These are phyloP conservation scores for Medicago truncatula DNA, from an alignment of 306 rosid genomes.

Conservation along the genomic window MtrunA17r5.0-ANR NC_053045.1:2931501-2932000, in stretches of 20 bases:
- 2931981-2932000: background rate
- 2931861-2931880: background rate
- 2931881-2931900: background rate
- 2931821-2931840: constrained; percentile 13
- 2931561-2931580: too few relatives aligned
- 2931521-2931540: too few relatives aligned
- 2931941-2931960: background rate
- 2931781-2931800: background rate
- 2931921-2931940: too few relatives aligned
- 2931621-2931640: background rate
- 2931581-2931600: background rate
- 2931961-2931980: background rate
- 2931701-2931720: constrained; percentile 11
- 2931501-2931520: too few relatives aligned
- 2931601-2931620: constrained; percentile 22
- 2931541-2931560: too few relatives aligned
- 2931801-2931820: background rate
- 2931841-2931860: background rate
- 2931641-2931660: background rate
- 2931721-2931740: background rate
- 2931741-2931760: background rate
- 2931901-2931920: background rate
- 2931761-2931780: background rate
- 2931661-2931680: background rate
- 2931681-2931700: constrained; percentile 18